Percentiles rank a stretch among this genome's conserved stretches.
These are phyloP conservation scores for Hanseniaspora vineae DNA, from an alignment of 805 yeast genomes.

Conservation along the genomic window DNA sequence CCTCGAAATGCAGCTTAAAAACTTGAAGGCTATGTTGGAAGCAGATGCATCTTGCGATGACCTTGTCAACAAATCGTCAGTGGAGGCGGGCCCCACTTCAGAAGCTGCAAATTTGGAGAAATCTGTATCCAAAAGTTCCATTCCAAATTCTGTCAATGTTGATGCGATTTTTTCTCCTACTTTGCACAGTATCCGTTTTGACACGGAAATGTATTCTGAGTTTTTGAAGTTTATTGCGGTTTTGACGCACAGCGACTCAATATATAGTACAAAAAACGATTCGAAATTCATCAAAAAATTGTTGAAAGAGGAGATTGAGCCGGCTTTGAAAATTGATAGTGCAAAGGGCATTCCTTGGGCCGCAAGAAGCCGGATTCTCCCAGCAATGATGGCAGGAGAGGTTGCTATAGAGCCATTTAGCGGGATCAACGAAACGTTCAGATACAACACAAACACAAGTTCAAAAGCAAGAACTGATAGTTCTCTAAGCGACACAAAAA, in stretches of 20 bases:
- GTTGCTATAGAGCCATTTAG: constrained; percentile 79
- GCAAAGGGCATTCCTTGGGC: constrained; percentile 56
- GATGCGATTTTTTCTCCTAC: constrained; percentile 23
- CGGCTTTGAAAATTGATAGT: constrained; percentile 47
- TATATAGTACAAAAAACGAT: constrained; percentile 28
- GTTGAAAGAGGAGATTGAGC: constrained; percentile 69
- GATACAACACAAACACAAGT: constrained; percentile 18
- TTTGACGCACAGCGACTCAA: constrained; percentile 21
- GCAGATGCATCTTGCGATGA: background rate
- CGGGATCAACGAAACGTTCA: constrained; percentile 67
- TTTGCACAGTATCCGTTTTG: constrained; percentile 30
- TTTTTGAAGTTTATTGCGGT: constrained; percentile 27
- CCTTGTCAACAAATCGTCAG: constrained; percentile 3
- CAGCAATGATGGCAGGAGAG: constrained; percentile 62
- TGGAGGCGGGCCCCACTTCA: background rate
- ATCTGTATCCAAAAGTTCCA: constrained; percentile 11
- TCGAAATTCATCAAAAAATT: constrained; percentile 50
- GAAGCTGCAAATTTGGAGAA: background rate
- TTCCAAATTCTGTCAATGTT: constrained; percentile 5
- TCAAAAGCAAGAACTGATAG: constrained; percentile 2
- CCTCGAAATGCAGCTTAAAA: constrained; percentile 53
- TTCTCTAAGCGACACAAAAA: constrained; percentile 20
- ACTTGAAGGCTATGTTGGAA: constrained; percentile 47
- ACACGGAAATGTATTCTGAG: constrained; percentile 26
- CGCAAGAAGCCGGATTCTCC: constrained; percentile 46